These are phyloP conservation scores for Batrachochytrium dendrobatidis DNA, from an alignment of 371 early-diverging fungal genomes.

Conservation along the genomic window DNA sequence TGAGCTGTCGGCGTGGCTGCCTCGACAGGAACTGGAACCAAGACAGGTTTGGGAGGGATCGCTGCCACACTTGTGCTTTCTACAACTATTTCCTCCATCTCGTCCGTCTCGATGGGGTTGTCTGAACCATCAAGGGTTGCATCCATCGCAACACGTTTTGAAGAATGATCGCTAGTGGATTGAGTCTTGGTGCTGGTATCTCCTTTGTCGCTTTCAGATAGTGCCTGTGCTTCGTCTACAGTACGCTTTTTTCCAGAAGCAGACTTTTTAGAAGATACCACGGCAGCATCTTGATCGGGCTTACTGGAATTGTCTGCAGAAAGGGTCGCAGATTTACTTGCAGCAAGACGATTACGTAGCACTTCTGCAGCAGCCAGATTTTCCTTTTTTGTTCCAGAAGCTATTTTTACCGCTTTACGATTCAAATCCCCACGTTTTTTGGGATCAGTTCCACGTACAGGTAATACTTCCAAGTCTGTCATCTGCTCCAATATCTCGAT, in stretches of 20 bases:
- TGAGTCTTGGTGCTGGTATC: constrained; percentile 32
- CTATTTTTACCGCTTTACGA: background rate
- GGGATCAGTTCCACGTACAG: background rate
- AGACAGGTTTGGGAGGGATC: constrained; percentile 17
- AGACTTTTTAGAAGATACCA: background rate
- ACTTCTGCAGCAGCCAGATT: constrained; percentile 31
- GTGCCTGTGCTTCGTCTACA: constrained; percentile 4
- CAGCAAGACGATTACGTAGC: constrained; percentile 4
- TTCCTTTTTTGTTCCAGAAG: constrained; percentile 4
- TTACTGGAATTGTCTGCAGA: constrained; percentile 1
- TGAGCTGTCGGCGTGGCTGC: constrained; percentile 32
- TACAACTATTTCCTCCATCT: constrained; percentile 33
- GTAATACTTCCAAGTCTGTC: background rate
- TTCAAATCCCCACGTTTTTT: background rate
- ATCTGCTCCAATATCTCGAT: background rate
- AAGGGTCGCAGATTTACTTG: too few relatives aligned
- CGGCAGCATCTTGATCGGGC: constrained; percentile 1
- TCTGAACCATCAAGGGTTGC: constrained; percentile 20
- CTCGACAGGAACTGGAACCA: too few relatives aligned
- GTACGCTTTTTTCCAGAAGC: background rate
- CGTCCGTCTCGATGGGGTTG: constrained; percentile 30
- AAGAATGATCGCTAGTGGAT: constrained; percentile 22
- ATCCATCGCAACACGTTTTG: constrained; percentile 12
- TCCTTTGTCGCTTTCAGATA: constrained; percentile 18
- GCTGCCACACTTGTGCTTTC: constrained; percentile 26